These are phyloP conservation scores for Catenaria anguillulae DNA, from an alignment of 371 early-diverging fungal species.

Conservation along the genomic window DNA sequence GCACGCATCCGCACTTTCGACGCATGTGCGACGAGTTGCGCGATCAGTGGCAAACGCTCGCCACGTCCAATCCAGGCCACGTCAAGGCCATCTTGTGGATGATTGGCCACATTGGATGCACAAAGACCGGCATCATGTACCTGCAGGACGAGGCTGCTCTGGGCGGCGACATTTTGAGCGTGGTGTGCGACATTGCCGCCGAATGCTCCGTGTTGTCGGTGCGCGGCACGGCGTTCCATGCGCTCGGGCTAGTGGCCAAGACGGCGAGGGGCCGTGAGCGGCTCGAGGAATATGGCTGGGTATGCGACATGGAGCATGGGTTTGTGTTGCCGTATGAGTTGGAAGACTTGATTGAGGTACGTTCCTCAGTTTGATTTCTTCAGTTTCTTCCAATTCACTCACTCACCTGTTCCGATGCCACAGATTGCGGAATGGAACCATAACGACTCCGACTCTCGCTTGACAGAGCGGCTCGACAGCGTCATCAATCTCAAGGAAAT, in stretches of 20 bases:
- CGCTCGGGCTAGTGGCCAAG: constrained; percentile 52
- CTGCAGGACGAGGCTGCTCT: constrained; percentile 27
- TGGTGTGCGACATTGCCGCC: constrained; percentile 54
- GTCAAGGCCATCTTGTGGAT: background rate
- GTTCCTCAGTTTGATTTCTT: background rate
- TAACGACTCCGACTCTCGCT: constrained; percentile 16
- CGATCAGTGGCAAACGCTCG: constrained; percentile 9
- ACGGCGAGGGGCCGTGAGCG: constrained; percentile 53
- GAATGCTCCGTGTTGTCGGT: constrained; percentile 49
- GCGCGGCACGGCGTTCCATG: constrained; percentile 58
- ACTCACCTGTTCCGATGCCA: too few relatives aligned
- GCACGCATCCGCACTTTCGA: constrained; percentile 48
- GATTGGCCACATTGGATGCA: constrained; percentile 56
- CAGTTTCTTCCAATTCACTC: background rate
- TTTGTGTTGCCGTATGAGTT: constrained; percentile 52
- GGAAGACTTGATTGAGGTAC: constrained; percentile 41
- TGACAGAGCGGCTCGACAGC: too few relatives aligned
- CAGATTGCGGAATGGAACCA: constrained; percentile 50
- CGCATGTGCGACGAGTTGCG: constrained; percentile 57
- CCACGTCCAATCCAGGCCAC: background rate
- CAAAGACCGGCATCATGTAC: constrained; percentile 48
- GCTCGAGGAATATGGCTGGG: constrained; percentile 61
- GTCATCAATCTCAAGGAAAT: background rate
- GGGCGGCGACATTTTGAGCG: constrained; percentile 42
- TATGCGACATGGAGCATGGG: constrained; percentile 34